Evolutionary conservation across 2,329 filamentous ascomycete species (phyloP).

Genomic region (Fusarium buharicum): DNA sequence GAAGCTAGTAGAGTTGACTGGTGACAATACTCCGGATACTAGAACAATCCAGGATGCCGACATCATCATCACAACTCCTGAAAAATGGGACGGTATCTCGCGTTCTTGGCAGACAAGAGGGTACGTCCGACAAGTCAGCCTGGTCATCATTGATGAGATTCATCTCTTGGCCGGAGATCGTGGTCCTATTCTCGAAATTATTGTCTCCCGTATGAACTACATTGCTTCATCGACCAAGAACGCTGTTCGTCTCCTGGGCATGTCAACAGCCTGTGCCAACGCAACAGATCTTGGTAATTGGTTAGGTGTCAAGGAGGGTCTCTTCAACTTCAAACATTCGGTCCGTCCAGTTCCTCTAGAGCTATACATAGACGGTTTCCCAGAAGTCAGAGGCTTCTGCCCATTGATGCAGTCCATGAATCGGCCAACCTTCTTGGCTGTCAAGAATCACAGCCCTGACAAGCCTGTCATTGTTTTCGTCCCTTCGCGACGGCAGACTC

Average conservation of each 20-base stretch:
- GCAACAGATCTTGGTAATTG: slow-evolving; percentile 94
- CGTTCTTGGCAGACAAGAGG: slow-evolving; percentile 98
- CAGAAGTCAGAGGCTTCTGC: slow-evolving; percentile 93
- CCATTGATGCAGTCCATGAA: slow-evolving; percentile 99
- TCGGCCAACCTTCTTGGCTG: slow-evolving; percentile 91
- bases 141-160: slow-evolving; percentile 99
- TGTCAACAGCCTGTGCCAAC: slow-evolving; percentile 98
- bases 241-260: slow-evolving; percentile 90
- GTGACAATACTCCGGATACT: slow-evolving; percentile 97
- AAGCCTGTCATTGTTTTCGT: slow-evolving; percentile 99
- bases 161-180: slow-evolving; percentile 96
- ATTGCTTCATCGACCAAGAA: slow-evolving; percentile 94
- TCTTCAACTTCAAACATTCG: slow-evolving; percentile 98
- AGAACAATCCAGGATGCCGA: slow-evolving; percentile 94
- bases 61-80: slow-evolving; percentile 98
- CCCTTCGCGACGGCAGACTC: slow-evolving; percentile 91
- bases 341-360: slow-evolving; percentile 96
- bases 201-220: slow-evolving; percentile 95
- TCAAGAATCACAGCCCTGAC: slow-evolving; percentile 94
- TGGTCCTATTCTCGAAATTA: slow-evolving; percentile 97
- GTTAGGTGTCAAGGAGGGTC: slow-evolving; percentile 93
- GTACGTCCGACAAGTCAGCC: slow-evolving; percentile 92
- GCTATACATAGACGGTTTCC: slow-evolving; percentile 97
- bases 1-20: slow-evolving; percentile 93
- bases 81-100: slow-evolving; percentile 99